Evolutionary conservation across 2,329 filamentous ascomycete genomes (phyloP).

Genomic region (Colletotrichum navitas): DNA sequence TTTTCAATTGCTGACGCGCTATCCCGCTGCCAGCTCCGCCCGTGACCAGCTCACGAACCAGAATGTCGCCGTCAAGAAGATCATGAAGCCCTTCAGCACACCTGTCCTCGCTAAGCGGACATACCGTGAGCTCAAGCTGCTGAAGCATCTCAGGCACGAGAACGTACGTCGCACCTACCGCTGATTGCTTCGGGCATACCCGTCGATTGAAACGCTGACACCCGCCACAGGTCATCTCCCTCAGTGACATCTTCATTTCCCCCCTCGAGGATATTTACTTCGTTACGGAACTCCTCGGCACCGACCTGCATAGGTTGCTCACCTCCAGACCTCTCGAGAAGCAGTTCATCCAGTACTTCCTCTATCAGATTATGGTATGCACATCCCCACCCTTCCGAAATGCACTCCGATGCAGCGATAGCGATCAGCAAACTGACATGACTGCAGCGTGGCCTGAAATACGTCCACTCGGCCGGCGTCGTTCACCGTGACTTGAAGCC

Average conservation of each 20-base stretch:
- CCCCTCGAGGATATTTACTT: constrained; percentile 99
- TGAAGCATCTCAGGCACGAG: constrained; percentile 97
- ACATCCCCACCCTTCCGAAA: not conserved
- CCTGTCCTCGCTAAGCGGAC: constrained; percentile 97
- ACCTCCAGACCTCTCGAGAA: constrained; percentile 97
- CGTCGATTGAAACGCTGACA: constrained; percentile 42
- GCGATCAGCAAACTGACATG: constrained; percentile 35
- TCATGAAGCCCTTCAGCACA: constrained; percentile 99
- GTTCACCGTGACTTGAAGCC: constrained; percentile 98
- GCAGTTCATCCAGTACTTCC: constrained; percentile 99
- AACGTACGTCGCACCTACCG: constrained; percentile 74
- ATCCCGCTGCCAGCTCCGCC: constrained; percentile 76
- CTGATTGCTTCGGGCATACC: not conserved
- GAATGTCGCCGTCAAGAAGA: constrained; percentile 99
- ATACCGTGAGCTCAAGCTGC: constrained; percentile 95
- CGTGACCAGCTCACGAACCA: constrained; percentile 98
- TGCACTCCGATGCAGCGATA: not conserved
- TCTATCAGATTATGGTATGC: constrained; percentile 96
- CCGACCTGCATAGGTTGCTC: constrained; percentile 93
- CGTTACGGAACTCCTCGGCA: constrained; percentile 96
- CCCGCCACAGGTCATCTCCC: constrained; percentile 83
- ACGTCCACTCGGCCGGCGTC: constrained; percentile 97
- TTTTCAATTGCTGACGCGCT: constrained; percentile 43
- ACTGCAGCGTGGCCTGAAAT: constrained; percentile 91
- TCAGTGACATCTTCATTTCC: constrained; percentile 99